These are phyloP conservation scores for Colletotrichum sp. DNA, from an alignment of 2,329 filamentous ascomycete species.

Conservation along the genomic window DNA sequence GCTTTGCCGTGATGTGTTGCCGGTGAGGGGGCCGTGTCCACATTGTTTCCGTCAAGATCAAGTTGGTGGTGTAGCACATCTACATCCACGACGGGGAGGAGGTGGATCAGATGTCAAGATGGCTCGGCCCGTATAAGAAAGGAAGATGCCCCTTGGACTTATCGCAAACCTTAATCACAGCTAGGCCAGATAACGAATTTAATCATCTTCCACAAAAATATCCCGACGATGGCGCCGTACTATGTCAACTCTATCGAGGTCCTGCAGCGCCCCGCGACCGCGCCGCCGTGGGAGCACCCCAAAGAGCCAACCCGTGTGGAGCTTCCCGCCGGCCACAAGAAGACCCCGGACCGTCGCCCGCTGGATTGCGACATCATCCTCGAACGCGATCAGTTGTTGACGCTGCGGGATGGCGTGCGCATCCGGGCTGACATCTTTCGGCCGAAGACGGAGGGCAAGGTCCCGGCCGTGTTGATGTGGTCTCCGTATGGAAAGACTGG, in stretches of 20 bases:
- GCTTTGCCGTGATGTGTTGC: background rate
- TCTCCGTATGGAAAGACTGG: background rate
- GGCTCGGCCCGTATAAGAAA: background rate
- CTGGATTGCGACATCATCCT: constrained; percentile 1
- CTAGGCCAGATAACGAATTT: background rate
- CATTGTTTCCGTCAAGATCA: background rate
- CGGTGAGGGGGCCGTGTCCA: background rate
- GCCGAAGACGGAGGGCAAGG: background rate
- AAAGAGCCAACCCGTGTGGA: background rate
- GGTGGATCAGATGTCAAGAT: background rate
- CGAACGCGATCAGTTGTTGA: background rate
- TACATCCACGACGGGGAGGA: background rate
- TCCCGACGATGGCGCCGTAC: background rate
- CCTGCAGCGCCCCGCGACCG: background rate
- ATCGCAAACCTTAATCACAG: background rate
- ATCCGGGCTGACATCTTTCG: background rate
- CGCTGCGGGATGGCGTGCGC: background rate
- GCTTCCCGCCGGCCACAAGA: background rate
- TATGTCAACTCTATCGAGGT: background rate
- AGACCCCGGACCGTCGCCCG: background rate
- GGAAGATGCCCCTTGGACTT: background rate
- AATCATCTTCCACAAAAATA: rapidly evolving
- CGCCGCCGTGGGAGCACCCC: background rate
- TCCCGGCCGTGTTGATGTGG: constrained; percentile 4
- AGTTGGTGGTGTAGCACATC: background rate